Conservation (phyloP, 805 yeast genomes). For the Myxozyma lipomycoides region DNA sequence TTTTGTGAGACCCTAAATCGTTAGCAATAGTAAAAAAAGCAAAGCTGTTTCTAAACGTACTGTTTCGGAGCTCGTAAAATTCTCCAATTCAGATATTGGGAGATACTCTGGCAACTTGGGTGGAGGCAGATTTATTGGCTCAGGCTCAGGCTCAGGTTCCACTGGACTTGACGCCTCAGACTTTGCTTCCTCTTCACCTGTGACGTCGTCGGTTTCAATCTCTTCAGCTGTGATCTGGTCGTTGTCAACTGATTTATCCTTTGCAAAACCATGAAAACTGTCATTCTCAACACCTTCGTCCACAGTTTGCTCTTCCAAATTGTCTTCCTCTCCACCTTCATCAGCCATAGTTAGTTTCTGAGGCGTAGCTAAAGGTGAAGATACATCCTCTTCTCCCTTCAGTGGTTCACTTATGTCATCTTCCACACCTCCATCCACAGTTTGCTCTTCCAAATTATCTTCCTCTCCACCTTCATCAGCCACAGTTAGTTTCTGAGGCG, state of each 20-base stretch:
- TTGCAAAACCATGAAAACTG: background rate
- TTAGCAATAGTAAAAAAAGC: background rate
- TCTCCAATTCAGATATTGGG: background rate
- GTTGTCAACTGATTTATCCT: background rate
- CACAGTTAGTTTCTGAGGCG: no score
- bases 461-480: no score
- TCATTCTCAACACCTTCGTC: no score
- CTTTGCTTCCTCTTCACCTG: background rate
- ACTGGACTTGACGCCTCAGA: background rate
- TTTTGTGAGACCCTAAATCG: slow-evolving; percentile 1
- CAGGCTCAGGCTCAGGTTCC: background rate
- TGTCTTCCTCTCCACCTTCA: slow-evolving; percentile 2
- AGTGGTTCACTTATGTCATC: no score
- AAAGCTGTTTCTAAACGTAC: background rate
- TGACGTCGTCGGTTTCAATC: background rate
- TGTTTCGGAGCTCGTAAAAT: background rate
- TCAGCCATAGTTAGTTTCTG: no score
- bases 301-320: no score
- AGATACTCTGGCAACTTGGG: slow-evolving; percentile 13
- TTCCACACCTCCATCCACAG: slow-evolving; percentile 2
- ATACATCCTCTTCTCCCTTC: no score
- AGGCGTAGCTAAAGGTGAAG: no score
- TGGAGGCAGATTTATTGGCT: background rate
- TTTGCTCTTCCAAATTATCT: background rate
- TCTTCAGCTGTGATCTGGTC: background rate